Base-by-base conservation (phyloP, 306 rosid genomes). In the Leucaena leucocephala region DNA sequence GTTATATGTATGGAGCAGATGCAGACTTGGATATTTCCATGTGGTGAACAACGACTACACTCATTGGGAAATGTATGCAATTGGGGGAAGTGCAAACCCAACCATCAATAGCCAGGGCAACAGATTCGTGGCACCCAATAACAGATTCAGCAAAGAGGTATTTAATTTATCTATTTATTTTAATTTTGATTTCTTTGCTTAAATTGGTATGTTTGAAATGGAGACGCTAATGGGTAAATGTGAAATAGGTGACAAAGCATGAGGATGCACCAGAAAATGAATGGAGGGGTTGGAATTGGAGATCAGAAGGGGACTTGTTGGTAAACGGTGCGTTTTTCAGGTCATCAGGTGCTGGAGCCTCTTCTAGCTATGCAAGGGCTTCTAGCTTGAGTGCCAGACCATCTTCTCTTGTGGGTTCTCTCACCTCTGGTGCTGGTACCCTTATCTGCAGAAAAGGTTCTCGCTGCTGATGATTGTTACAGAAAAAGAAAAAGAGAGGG, bases 1-100 rank as follows among this genome's bases (percentile, higher is more conserved):
- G 36, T 4, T 27, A 38, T 38, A 11, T 58, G 15, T 58, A 10
- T 22, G 35, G 72, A 11, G 82, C 83, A 94, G 98, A 81, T 95
- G 98, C 63, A 88, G 98, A 82, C 97, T 88, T 78, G 98, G 98
- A 22, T 95, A 95, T 66, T 95, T 95, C 76, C 98, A 95, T 85
- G 98, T 95, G 87, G 98, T 95, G 79, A 95, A 95, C 91, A 95
- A 95, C 87, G 98, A 95, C 98, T 95, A 95, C 35, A 92, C 98
- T 33, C 98, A 95, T 39, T 95, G 98, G 98, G 98, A 95, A 90
- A 95, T 95, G 98, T 95, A 95, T 74, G 98, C 98, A 62, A 93
- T 95, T 73, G 98, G 98, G 22, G 98, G 98, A 12, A 95, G 98
- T 82, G 98, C 97, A 5, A 42, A 82, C 64, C 98, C 98, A 0